Percentiles rank a stretch among this genome's conserved stretches.
phyloP scores from a whole-genome alignment of 331 rosid species.

The Arachis monticola region DNA sequence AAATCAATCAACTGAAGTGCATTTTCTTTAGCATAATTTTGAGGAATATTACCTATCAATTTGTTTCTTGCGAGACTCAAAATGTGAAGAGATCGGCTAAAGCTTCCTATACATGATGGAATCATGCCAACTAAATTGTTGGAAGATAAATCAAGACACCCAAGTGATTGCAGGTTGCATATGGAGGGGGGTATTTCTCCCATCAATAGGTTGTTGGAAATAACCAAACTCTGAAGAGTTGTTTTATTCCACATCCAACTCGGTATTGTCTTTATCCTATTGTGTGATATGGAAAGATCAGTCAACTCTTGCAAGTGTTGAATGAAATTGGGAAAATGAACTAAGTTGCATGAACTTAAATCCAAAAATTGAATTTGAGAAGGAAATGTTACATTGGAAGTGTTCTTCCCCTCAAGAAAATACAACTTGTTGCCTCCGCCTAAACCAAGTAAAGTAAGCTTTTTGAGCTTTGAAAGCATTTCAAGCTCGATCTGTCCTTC shows the following conservation, averaged over 20 bases:
- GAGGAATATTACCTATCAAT: slow-evolving; percentile 13
- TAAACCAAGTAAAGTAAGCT: accelerated
- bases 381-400: neutral
- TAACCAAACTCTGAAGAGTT: neutral
- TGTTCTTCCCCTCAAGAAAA: neutral
- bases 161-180: slow-evolving; percentile 24
- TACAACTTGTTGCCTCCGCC: slow-evolving; percentile 15
- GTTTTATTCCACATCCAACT: slow-evolving; percentile 3
- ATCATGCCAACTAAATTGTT: slow-evolving; percentile 28
- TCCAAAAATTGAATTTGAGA: neutral
- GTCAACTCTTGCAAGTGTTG: neutral
- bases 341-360: slow-evolving; percentile 16
- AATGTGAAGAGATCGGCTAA: neutral
- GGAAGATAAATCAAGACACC: slow-evolving; percentile 19
- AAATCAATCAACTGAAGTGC: slow-evolving; percentile 3
- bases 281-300: neutral
- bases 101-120: slow-evolving; percentile 35
- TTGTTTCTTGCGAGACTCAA: slow-evolving; percentile 18
- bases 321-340: slow-evolving; percentile 10
- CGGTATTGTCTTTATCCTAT: slow-evolving; percentile 8
- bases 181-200: slow-evolving; percentile 31
- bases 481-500: slow-evolving; percentile 33
- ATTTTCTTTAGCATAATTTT: neutral
- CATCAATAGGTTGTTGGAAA: neutral
- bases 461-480: slow-evolving; percentile 18